Evolutionary conservation across 2,329 filamentous ascomycete species (phyloP).

Genomic region (Leptographium galeiforme): DNA sequence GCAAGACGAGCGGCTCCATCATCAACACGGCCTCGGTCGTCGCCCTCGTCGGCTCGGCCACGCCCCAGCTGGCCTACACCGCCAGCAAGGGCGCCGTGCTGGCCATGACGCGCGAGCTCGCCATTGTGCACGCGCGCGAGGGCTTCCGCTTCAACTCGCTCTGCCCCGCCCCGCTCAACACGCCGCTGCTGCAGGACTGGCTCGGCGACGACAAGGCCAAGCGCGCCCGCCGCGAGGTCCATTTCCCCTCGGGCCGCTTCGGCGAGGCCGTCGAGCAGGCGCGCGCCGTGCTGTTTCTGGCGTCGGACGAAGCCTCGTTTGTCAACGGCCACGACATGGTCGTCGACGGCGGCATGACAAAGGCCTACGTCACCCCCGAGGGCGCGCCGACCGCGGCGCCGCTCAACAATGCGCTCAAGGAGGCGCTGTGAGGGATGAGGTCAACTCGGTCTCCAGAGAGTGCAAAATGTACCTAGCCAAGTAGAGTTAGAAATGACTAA

Average conservation of each 20-base stretch:
- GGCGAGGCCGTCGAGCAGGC: slow-evolving; percentile 92
- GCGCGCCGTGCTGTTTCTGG: slow-evolving; percentile 75
- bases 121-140: slow-evolving; percentile 84
- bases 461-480: no score
- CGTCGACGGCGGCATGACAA: slow-evolving; percentile 91
- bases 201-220: slow-evolving; percentile 76
- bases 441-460: no score
- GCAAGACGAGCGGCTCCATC: slow-evolving; percentile 67
- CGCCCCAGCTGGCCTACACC: slow-evolving; percentile 84
- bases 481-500: no score
- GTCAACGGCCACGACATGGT: slow-evolving; percentile 88
- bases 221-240: slow-evolving; percentile 69
- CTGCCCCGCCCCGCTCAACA: slow-evolving; percentile 86
- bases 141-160: slow-evolving; percentile 81
- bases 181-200: slow-evolving; percentile 84
- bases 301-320: slow-evolving; percentile 78
- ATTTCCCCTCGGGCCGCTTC: slow-evolving; percentile 80
- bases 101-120: slow-evolving; percentile 78
- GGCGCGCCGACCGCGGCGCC: slow-evolving; percentile 41
- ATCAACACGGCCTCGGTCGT: slow-evolving; percentile 91
- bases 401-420: slow-evolving; percentile 44
- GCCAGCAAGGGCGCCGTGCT: slow-evolving; percentile 88
- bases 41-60: slow-evolving; percentile 73
- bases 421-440: neutral
- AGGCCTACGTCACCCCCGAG: slow-evolving; percentile 67